Evolutionary conservation across 106 monocot species (phyloP).

Genomic region (Allium cepa): DNA sequence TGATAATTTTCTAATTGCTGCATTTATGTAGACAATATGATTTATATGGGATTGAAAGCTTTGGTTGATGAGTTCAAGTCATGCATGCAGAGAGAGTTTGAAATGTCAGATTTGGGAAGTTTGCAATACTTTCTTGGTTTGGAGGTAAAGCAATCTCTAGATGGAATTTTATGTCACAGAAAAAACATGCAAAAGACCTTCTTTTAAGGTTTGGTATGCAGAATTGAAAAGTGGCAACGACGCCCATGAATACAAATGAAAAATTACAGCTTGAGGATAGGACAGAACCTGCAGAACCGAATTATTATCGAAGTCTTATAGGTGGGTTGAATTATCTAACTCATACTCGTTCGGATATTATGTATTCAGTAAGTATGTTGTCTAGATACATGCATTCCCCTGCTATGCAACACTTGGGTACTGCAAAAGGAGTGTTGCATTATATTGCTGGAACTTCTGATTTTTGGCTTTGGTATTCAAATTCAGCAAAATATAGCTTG

Average conservation of each 20-base stretch:
- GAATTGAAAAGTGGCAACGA: neutral
- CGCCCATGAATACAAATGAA: neutral
- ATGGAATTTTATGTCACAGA: slow-evolving; percentile 4
- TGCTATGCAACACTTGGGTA: neutral
- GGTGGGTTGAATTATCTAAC: slow-evolving; percentile 4
- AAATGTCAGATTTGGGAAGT: too few relatives aligned
- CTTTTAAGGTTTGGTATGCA: neutral
- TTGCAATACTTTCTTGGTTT: slow-evolving; percentile 7
- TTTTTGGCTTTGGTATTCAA: neutral
- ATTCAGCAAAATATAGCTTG: too few relatives aligned
- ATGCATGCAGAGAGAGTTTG: too few relatives aligned
- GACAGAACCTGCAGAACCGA: neutral
- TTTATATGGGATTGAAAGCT: too few relatives aligned
- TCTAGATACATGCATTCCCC: slow-evolving; percentile 6
- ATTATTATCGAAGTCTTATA: neutral
- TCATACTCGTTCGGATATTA: slow-evolving; percentile 4
- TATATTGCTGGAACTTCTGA: slow-evolving; percentile 2
- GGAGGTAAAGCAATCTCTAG: neutral
- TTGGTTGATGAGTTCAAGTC: too few relatives aligned
- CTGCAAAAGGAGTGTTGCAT: neutral
- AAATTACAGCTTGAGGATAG: neutral
- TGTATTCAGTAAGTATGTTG: neutral
- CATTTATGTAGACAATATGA: too few relatives aligned
- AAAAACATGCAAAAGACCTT: slow-evolving; percentile 1
- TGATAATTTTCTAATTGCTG: neutral